These are phyloP conservation scores for Penicillium rolfsii DNA, from an alignment of 2,329 filamentous ascomycete species.

Conservation along the genomic window DNA sequence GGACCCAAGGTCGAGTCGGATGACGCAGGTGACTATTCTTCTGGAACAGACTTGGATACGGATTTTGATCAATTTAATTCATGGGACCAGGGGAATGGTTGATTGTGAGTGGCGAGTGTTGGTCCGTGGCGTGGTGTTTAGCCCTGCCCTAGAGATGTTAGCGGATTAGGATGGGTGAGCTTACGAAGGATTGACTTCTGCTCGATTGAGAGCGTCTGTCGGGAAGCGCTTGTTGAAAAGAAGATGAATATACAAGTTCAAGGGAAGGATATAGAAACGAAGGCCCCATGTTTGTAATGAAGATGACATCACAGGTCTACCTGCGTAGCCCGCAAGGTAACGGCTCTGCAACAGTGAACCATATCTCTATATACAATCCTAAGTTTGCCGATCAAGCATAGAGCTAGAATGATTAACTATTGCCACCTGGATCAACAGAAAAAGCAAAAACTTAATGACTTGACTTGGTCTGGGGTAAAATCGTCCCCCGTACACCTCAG, in stretches of 20 bases:
- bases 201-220: neutral
- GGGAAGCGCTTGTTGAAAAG: neutral
- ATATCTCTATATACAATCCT: neutral
- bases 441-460: slow-evolving; percentile 4
- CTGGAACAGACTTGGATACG: neutral
- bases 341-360: neutral
- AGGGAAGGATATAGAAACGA: neutral
- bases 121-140: slow-evolving; percentile 6
- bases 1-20: neutral
- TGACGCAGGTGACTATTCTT: slow-evolving; percentile 7
- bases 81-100: neutral
- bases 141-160: slow-evolving; percentile 3
- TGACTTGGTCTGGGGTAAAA: neutral
- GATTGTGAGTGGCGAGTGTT: slow-evolving; percentile 2
- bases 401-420: too few species aligned
- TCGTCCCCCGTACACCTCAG: too few species aligned
- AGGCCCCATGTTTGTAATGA: too few species aligned
- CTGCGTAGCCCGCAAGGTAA: neutral
- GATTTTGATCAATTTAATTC: neutral
- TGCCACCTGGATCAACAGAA: neutral
- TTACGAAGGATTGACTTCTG: slow-evolving; percentile 17
- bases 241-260: neutral
- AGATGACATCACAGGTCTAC: neutral
- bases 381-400: neutral
- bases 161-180: slow-evolving; percentile 5